A percentile compares a stretch with the other conserved stretches of the same genome.
Evolutionary conservation across 805 yeast genomes (phyloP).

Genomic region (Saccharomyces cerevisiae): DNA sequence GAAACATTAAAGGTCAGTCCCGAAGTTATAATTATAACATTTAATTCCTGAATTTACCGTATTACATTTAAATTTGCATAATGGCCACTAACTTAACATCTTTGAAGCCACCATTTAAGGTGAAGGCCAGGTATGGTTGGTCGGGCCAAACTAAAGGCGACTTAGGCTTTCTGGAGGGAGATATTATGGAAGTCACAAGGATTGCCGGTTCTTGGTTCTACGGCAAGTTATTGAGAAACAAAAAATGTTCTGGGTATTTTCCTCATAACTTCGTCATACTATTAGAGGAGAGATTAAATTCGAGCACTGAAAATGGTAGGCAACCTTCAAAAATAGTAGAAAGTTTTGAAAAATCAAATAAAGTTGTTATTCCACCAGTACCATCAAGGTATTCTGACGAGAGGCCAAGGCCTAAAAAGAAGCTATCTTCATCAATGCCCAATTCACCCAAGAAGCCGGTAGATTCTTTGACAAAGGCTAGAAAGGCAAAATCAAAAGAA

Average conservation of each 20-base stretch:
- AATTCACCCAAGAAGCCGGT: neutral
- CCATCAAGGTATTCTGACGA: constrained; percentile 6
- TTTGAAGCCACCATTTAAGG: constrained; percentile 58
- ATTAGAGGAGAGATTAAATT: constrained; percentile 33
- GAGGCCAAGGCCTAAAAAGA: neutral
- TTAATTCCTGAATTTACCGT: neutral
- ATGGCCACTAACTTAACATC: neutral
- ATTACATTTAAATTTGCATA: neutral
- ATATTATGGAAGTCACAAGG: constrained; percentile 73
- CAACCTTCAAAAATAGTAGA: neutral
- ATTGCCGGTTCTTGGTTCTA: constrained; percentile 93
- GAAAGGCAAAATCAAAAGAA: neutral
- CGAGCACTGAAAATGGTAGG: constrained; percentile 2
- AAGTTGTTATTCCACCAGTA: constrained; percentile 6
- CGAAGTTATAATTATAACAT: neutral
- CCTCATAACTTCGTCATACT: constrained; percentile 79
- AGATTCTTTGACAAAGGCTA: neutral
- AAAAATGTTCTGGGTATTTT: constrained; percentile 66
- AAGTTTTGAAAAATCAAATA: neutral
- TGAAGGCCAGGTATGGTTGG: constrained; percentile 84
- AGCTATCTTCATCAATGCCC: neutral
- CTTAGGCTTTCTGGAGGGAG: constrained; percentile 90
- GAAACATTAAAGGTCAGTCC: neutral
- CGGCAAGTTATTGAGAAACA: constrained; percentile 73
- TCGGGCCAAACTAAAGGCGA: constrained; percentile 86